Percentiles rank a stretch among this genome's conserved stretches.
Evolutionary conservation across 2,329 filamentous ascomycete genomes (phyloP).

Genomic region (Emydomyces testavorans): DNA sequence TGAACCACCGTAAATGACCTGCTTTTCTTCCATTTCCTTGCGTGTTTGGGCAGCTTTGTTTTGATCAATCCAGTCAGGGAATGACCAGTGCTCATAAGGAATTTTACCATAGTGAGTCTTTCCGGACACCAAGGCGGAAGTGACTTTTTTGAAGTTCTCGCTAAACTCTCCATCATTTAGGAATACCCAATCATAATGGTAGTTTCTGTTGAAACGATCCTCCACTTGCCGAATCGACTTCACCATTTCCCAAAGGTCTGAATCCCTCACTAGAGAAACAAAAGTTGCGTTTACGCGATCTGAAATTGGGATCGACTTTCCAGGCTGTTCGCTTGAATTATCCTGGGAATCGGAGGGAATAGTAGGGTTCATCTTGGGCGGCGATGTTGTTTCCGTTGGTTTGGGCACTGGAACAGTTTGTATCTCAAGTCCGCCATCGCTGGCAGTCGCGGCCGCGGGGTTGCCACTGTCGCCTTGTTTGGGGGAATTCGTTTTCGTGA

Average conservation of each 20-base stretch:
- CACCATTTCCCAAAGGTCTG: conserved; percentile 91
- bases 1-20: conserved; percentile 98
- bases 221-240: conserved; percentile 92
- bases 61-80: conserved; percentile 89
- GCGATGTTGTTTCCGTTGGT: background rate
- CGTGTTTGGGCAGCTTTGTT: conserved; percentile 82
- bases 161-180: conserved; percentile 93
- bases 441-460: background rate
- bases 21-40: conserved; percentile 83
- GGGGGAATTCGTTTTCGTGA: conserved; percentile 5
- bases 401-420: background rate
- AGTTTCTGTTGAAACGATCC: conserved; percentile 94
- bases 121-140: conserved; percentile 77
- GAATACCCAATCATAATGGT: conserved; percentile 99
- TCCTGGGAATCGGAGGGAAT: background rate
- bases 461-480: background rate
- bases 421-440: background rate
- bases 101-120: conserved; percentile 87
- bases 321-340: conserved; percentile 3
- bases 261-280: conserved; percentile 86
- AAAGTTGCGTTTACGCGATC: conserved; percentile 93
- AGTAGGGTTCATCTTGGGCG: background rate
- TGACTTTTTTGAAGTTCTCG: conserved; percentile 85
- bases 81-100: conserved; percentile 89
- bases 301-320: conserved; percentile 14